Evolutionary conservation across 2,329 filamentous ascomycete genomes (phyloP).

Genomic region (Colletotrichum endophyticum): DNA sequence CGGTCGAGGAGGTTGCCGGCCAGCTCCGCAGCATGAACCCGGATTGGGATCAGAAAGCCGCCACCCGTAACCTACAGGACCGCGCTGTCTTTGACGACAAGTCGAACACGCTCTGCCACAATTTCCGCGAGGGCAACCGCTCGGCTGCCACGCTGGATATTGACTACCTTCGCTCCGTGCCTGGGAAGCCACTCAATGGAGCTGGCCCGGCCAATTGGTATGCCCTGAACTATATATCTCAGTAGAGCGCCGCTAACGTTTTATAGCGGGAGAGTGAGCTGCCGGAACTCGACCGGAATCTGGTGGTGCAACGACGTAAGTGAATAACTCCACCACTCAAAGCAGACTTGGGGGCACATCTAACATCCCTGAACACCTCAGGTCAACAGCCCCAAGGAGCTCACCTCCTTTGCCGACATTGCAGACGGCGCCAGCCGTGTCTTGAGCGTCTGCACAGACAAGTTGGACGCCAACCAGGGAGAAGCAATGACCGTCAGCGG

Average conservation of each 20-base stretch:
- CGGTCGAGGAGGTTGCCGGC: neutral
- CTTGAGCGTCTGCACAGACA: slow-evolving; percentile 2
- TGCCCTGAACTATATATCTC: rapidly evolving
- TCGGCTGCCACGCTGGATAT: neutral
- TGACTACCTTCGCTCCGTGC: neutral
- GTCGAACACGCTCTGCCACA: neutral
- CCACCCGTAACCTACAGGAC: neutral
- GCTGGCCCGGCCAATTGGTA: neutral
- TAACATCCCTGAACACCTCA: neutral
- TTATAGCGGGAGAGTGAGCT: neutral
- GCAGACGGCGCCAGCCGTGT: slow-evolving; percentile 4
- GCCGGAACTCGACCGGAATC: neutral
- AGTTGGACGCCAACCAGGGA: slow-evolving; percentile 1
- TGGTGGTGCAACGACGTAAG: slow-evolving; percentile 12
- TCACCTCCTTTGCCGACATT: slow-evolving; percentile 5
- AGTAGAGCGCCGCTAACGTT: rapidly evolving
- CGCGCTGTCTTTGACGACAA: neutral
- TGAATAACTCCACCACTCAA: neutral
- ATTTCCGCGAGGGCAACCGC: neutral
- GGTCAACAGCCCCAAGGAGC: neutral
- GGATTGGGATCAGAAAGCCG: neutral
- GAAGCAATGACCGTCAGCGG: slow-evolving; percentile 5
- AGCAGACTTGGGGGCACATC: neutral
- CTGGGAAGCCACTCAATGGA: neutral
- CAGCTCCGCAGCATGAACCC: neutral